Percentiles rank a stretch among this genome's conserved stretches.
Evolutionary conservation across 257 asterid species (phyloP).

Genomic region (Solanum clarkiae): DNA sequence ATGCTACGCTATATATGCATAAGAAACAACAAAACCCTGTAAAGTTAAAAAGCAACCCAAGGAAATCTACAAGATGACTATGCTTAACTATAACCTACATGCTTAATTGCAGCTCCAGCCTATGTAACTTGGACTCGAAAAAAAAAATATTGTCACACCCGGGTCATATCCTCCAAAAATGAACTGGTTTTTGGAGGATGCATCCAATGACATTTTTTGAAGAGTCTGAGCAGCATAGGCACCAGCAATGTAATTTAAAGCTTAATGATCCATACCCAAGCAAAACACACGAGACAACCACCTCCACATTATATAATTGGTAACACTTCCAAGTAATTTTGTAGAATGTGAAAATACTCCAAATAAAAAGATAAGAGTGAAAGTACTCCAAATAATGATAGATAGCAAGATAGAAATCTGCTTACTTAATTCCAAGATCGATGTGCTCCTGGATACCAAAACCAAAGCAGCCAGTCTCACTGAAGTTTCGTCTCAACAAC

Average conservation of each 20-base stretch:
- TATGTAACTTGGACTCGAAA: too few relatives aligned
- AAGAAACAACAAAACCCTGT: not conserved
- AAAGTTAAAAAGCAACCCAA: not conserved
- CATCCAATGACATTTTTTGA: too few relatives aligned
- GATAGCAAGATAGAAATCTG: not conserved
- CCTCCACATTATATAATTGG: not conserved
- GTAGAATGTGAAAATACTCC: not conserved
- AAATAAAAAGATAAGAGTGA: not conserved
- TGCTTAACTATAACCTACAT: not conserved
- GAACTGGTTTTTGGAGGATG: too few relatives aligned
- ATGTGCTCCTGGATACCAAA: slow-evolving; percentile 50
- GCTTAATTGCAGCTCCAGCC: not conserved
- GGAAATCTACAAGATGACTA: not conserved
- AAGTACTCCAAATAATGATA: not conserved
- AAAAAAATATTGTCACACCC: too few relatives aligned
- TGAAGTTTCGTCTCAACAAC: slow-evolving; percentile 37
- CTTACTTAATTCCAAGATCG: slow-evolving; percentile 53
- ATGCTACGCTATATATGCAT: not conserved
- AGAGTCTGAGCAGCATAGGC: too few relatives aligned
- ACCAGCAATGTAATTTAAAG: not conserved
- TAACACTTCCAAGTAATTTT: not conserved
- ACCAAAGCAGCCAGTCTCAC: slow-evolving; percentile 47
- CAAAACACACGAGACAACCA: not conserved
- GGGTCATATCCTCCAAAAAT: too few relatives aligned
- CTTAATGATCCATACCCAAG: not conserved